A percentile compares a stretch with the other conserved stretches of the same genome.
Conservation (phyloP, 2,329 filamentous ascomycete species). For the Xylaria arbuscula region DNA sequence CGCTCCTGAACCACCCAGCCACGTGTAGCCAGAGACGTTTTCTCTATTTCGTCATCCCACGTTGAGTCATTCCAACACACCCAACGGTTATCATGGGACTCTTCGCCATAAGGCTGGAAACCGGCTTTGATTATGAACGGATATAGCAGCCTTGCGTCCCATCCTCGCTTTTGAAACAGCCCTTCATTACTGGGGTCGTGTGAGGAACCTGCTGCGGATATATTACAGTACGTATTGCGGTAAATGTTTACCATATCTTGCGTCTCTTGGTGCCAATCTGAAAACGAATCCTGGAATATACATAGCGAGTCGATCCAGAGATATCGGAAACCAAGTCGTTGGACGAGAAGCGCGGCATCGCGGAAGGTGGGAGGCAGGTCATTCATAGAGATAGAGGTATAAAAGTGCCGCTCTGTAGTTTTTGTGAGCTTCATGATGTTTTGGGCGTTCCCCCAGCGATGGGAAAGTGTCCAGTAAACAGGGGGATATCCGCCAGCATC, state of each 20-base stretch:
- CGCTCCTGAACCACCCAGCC: not conserved
- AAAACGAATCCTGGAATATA: not conserved
- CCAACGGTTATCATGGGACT: not conserved
- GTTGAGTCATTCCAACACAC: not conserved
- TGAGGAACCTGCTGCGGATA: not conserved
- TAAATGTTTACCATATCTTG: not conserved
- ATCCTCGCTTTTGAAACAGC: not conserved
- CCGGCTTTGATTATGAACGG: not conserved
- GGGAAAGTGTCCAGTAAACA: not conserved
- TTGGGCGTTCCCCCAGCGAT: not conserved
- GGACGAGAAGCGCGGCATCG: not conserved
- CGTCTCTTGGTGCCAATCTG: not conserved
- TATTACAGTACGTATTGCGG: not conserved
- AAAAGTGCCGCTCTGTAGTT: not conserved
- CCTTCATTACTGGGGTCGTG: not conserved
- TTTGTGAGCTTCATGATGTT: not conserved
- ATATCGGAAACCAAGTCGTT: not conserved
- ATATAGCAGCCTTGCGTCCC: not conserved
- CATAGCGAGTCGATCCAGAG: not conserved
- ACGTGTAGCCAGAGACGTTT: not conserved
- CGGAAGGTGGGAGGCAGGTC: not conserved
- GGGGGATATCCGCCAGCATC: not conserved
- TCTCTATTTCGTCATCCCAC: not conserved
- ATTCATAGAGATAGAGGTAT: not conserved
- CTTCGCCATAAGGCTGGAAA: not conserved